A percentile compares a stretch with the other conserved stretches of the same genome.
Conservation (phyloP, 805 yeast genomes). For the Kregervanrija fluxuum region DNA sequence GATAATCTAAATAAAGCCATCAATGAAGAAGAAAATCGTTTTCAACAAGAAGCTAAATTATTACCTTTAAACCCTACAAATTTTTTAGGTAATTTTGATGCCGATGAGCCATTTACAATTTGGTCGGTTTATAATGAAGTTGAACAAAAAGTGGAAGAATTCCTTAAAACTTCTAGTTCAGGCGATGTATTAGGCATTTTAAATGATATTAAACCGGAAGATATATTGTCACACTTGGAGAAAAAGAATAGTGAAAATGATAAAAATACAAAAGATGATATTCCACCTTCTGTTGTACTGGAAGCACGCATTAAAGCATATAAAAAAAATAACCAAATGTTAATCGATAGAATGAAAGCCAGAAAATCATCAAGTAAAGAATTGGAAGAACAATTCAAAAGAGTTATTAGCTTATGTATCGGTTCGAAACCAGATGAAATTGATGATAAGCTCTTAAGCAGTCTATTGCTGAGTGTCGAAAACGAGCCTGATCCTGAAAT, state of each 20-base stretch:
- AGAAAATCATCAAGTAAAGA: conserved; percentile 48
- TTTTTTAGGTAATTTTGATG: conserved; percentile 59
- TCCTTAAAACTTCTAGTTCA: conserved; percentile 2
- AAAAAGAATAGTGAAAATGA: conserved; percentile 4
- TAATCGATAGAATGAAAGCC: conserved; percentile 44
- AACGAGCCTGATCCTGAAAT: conserved; percentile 57
- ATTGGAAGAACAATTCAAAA: conserved; percentile 71
- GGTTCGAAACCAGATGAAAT: conserved; percentile 79
- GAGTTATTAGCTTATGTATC: conserved; percentile 84
- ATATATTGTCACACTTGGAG: conserved; percentile 5
- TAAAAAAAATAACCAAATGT: conserved; percentile 52
- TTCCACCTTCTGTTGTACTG: conserved; percentile 47
- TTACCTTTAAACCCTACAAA: conserved; percentile 28
- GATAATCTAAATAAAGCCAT: conserved; percentile 57
- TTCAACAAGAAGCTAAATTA: conserved; percentile 32
- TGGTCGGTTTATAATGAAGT: conserved; percentile 51
- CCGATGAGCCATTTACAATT: conserved; percentile 87
- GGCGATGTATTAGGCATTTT: conserved; percentile 6
- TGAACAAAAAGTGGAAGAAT: conserved; percentile 30
- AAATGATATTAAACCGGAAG: conserved; percentile 10
- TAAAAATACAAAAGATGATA: conserved; percentile 14
- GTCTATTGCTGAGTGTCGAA: conserved; percentile 83
- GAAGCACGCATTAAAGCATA: conserved; percentile 81
- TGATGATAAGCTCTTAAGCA: conserved; percentile 54
- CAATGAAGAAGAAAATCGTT: conserved; percentile 52